phyloP scores from a whole-genome alignment of 208 protist species.

The Endotrypanum monterogeii region DNA sequence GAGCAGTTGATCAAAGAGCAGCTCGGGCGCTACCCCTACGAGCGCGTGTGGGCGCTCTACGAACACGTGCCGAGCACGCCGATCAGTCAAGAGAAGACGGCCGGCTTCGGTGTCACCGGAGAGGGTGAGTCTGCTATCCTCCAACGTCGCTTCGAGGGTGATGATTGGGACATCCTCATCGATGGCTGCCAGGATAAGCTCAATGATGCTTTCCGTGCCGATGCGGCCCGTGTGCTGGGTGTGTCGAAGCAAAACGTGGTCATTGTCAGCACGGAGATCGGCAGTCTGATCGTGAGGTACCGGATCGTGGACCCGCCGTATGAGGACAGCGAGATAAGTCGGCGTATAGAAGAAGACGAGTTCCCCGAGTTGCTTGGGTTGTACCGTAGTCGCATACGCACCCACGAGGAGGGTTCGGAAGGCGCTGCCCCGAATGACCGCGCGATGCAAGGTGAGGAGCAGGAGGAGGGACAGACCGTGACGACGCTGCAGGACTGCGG shows the following conservation, averaged over 20 bases:
- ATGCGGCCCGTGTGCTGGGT: slow-evolving; percentile 38
- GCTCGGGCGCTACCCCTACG: slow-evolving; percentile 47
- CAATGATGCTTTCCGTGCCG: slow-evolving; percentile 48
- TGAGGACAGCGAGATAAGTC: slow-evolving; percentile 42
- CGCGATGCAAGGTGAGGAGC: not conserved
- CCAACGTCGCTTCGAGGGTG: slow-evolving; percentile 62
- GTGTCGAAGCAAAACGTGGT: slow-evolving; percentile 36
- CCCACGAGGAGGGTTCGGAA: slow-evolving; percentile 8
- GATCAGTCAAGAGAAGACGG: slow-evolving; percentile 17
- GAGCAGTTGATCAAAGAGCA: slow-evolving; percentile 46
- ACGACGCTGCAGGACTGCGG: slow-evolving; percentile 7
- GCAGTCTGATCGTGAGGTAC: slow-evolving; percentile 55
- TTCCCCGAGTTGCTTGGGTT: slow-evolving; percentile 44
- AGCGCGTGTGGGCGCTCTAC: slow-evolving; percentile 68
- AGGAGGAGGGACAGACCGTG: slow-evolving; percentile 7
- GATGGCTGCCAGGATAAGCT: slow-evolving; percentile 40
- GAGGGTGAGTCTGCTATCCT: slow-evolving; percentile 44
- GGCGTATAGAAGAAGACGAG: slow-evolving; percentile 39
- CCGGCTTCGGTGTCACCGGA: not conserved
- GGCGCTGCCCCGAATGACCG: not conserved
- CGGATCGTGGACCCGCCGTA: slow-evolving; percentile 33
- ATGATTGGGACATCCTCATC: slow-evolving; percentile 67
- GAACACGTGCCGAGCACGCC: slow-evolving; percentile 22
- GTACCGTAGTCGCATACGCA: slow-evolving; percentile 37
- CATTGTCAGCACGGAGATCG: slow-evolving; percentile 42